Evolutionary conservation across 2,329 filamentous ascomycete genomes (phyloP), one percentile per base, ranked within the genome.

Genomic region (Colletotrichum coccodes): DNA sequence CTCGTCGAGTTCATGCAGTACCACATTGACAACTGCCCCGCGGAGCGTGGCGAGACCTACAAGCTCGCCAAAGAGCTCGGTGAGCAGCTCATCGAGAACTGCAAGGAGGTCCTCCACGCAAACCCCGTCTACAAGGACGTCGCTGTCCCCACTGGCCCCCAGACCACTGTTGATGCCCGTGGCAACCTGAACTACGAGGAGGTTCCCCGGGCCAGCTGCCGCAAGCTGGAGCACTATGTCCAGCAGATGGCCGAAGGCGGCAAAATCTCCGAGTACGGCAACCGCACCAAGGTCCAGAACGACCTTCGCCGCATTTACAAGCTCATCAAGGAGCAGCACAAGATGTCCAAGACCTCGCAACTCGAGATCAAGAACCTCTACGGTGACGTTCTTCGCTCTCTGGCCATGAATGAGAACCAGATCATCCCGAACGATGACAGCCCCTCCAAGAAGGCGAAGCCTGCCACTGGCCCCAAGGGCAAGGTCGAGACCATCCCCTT

Each of bases 1-100:
- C 90, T 99, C 1, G 89, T 99, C 67, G 95, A 99, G 75, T 99
- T 98, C 82, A 99, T 99, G 96, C 96, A 99, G 79, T 98, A 99
- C 76, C 96, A 99, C 84, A 99, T 99, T 77, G 96, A 99, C 77
- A 96, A 98, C 85, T 98, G 95, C 84, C 96, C 96, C 0, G 95
- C 95, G 0, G 95, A 99, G 78, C 92, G 95, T 58, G 96, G 96
- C 68, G 96, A 99, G 84, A 99, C 96, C 1, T 99, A 99, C 83
- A 89, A 96, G 83, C 90, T 99, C n/a, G 96, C 96, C 49, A 97
- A 99, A 84, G 91, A 96, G 81, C 92, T 99, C 28, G 95, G 94
- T 40, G 87, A 93, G 77, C 93, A 97, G 83, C 91, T 99, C 62
- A 97, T 99, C 74, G 94, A 98, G 80, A 99, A 99, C 85, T 98